Conservation (phyloP, 73 alveolate genomes). For the Symbiodinium pilosum region DNA sequence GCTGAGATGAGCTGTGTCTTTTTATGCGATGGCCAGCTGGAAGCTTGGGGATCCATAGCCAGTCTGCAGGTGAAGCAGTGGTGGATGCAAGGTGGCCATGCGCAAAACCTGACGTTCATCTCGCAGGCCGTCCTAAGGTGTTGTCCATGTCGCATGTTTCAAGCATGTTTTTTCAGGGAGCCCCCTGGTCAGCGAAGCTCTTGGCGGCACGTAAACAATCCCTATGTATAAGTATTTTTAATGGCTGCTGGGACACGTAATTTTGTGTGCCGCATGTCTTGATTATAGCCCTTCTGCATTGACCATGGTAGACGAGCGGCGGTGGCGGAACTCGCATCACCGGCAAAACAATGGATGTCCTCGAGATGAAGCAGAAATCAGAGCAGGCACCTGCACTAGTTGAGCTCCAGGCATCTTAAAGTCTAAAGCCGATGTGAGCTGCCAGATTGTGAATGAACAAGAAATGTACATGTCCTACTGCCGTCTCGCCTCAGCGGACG, state of each 20-base stretch:
- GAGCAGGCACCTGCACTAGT: conserved; percentile 43
- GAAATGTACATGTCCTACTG: conserved; percentile 52
- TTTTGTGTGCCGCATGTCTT: background rate
- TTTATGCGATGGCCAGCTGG: too few species aligned
- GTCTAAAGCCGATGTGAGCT: too few species aligned
- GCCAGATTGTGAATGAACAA: conserved; percentile 46
- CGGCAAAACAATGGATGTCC: conserved; percentile 12
- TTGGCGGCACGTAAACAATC: too few species aligned
- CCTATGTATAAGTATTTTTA: background rate
- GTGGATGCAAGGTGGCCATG: conserved; percentile 71
- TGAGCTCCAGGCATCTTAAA: background rate
- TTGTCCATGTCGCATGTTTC: too few species aligned
- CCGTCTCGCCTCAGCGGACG: conserved; percentile 50
- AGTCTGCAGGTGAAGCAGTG: conserved; percentile 60
- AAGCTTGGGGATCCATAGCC: too few species aligned
- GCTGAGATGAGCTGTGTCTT: too few species aligned
- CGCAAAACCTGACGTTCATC: conserved; percentile 47
- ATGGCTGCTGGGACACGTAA: background rate
- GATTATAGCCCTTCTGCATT: background rate
- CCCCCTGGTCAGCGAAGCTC: too few species aligned
- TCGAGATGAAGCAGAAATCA: conserved; percentile 61
- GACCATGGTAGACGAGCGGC: conserved; percentile 39
- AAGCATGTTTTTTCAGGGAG: too few species aligned
- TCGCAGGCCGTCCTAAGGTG: conserved; percentile 85
- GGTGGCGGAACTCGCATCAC: conserved; percentile 51